phyloP scores from a whole-genome alignment of 305 asterid genomes.

The Ruellia speciosa region DNA sequence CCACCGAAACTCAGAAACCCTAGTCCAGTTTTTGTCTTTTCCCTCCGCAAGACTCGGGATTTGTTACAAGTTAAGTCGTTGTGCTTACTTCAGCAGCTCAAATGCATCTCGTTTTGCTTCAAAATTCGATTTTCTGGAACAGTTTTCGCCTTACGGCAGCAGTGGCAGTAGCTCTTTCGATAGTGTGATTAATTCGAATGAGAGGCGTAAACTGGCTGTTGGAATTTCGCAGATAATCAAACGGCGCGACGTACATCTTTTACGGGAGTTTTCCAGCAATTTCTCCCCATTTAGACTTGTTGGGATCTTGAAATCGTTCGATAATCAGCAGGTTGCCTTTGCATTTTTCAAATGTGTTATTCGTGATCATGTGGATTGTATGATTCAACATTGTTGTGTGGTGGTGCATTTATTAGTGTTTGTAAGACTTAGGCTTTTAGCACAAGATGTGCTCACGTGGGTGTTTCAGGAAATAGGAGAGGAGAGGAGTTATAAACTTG shows the following conservation, averaged over 20 bases:
- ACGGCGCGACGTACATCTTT: slow-evolving; percentile 29
- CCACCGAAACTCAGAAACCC: slow-evolving; percentile 30
- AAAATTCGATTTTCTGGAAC: slow-evolving; percentile 49
- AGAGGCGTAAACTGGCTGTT: slow-evolving; percentile 58
- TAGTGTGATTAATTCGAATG: slow-evolving; percentile 46
- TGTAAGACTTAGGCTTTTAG: slow-evolving; percentile 43
- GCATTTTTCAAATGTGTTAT: slow-evolving; percentile 66
- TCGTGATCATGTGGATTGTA: slow-evolving; percentile 39
- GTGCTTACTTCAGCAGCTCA: slow-evolving; percentile 28
- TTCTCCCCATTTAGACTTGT: slow-evolving; percentile 55
- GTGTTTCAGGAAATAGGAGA: slow-evolving; percentile 56
- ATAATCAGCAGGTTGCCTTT: slow-evolving; percentile 39
- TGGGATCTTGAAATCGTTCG: slow-evolving; percentile 50
- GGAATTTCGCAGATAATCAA: slow-evolving; percentile 60
- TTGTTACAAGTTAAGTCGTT: slow-evolving; percentile 23
- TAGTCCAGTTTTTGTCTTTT: slow-evolving; percentile 20
- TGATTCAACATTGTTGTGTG: slow-evolving; percentile 45
- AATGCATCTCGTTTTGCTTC: slow-evolving; percentile 18
- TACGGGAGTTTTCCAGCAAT: slow-evolving; percentile 37
- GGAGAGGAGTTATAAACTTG: slow-evolving; percentile 50
- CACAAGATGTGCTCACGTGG: slow-evolving; percentile 72
- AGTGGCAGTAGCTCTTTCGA: slow-evolving; percentile 20
- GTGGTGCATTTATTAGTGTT: slow-evolving; percentile 49
- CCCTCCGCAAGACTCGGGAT: slow-evolving; percentile 18
- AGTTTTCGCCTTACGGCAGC: slow-evolving; percentile 46